A percentile compares a stretch with the other conserved stretches of the same genome.
phyloP scores from a whole-genome alignment of 164 flowering plant genomes.

The Vitis riparia region DNA sequence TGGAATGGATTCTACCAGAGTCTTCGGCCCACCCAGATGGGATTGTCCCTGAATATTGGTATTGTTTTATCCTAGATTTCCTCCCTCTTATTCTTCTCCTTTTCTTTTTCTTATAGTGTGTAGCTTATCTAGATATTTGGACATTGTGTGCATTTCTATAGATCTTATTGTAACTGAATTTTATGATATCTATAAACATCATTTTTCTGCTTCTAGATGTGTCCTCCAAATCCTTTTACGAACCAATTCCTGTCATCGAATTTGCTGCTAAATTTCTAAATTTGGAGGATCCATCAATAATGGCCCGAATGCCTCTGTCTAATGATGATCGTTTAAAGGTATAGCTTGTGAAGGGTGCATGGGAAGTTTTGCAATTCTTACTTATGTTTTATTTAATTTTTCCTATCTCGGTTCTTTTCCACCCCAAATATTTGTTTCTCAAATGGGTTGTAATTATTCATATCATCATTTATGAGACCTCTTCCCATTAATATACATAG shows the following conservation, averaged over 20 bases:
- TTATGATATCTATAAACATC: background rate
- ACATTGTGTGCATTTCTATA: too few species aligned
- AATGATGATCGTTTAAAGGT: background rate
- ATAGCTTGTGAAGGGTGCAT: background rate
- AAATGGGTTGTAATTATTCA: too few species aligned
- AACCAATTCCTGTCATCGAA: background rate
- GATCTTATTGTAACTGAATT: background rate
- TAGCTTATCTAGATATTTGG: too few species aligned
- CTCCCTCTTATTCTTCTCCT: too few species aligned
- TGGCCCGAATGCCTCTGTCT: background rate
- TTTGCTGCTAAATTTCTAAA: background rate
- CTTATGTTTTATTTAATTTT: too few species aligned
- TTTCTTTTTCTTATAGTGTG: too few species aligned
- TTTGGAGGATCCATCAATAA: background rate
- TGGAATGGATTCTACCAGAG: slow-evolving; percentile 12
- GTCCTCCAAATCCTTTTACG: background rate
- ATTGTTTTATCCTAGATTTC: background rate
- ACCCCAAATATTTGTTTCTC: too few species aligned
- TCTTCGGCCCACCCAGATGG: slow-evolving; percentile 5
- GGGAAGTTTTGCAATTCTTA: too few species aligned
- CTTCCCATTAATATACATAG: too few species aligned
- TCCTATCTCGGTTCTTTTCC: too few species aligned
- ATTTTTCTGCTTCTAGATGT: background rate
- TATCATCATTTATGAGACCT: too few species aligned
- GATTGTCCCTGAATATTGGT: slow-evolving; percentile 8